A percentile compares a stretch with the other conserved stretches of the same genome.
Evolutionary conservation across 352 stramenopile genomes (phyloP).

Genomic region (Blastocystis sp.): DNA sequence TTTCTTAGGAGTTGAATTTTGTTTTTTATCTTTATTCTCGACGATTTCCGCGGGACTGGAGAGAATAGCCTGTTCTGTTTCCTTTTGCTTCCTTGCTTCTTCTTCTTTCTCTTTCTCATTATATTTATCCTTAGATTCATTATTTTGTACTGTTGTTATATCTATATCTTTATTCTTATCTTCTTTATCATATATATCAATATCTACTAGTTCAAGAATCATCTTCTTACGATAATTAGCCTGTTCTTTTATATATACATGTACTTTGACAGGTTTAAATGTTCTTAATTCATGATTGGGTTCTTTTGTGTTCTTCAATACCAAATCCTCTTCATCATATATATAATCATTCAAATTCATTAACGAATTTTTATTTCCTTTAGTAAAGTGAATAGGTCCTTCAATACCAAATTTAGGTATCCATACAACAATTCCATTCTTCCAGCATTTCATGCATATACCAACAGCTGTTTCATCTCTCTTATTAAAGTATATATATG

Average conservation of each 20-base stretch:
- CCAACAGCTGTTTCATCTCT: constrained; percentile 59
- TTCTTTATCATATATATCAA: constrained; percentile 9
- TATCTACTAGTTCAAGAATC: constrained; percentile 37
- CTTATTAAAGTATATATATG: constrained; percentile 81
- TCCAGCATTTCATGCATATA: constrained; percentile 78
- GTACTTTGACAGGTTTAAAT: constrained; percentile 40
- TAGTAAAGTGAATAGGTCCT: constrained; percentile 67
- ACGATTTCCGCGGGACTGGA: no score
- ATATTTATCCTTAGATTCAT: constrained; percentile 20
- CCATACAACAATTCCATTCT: constrained; percentile 76
- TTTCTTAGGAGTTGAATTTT: no score
- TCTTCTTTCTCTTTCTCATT: constrained; percentile 4
- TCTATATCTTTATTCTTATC: no score
- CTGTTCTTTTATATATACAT: constrained; percentile 34
- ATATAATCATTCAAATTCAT: constrained; percentile 22
- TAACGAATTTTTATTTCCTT: constrained; percentile 49
- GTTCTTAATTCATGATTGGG: constrained; percentile 29
- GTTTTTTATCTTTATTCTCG: no score
- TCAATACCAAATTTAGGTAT: constrained; percentile 94
- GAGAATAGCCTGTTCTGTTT: constrained; percentile 8
- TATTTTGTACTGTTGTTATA: no score
- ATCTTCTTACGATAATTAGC: constrained; percentile 38
- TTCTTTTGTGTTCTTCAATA: constrained; percentile 16
- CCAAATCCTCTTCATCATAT: constrained; percentile 21
- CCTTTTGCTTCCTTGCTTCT: neutral